Evolutionary conservation across 1,139 yeast species (phyloP), one percentile per base, ranked within the genome.

Genomic region (Pichia sorboxylosa): DNA sequence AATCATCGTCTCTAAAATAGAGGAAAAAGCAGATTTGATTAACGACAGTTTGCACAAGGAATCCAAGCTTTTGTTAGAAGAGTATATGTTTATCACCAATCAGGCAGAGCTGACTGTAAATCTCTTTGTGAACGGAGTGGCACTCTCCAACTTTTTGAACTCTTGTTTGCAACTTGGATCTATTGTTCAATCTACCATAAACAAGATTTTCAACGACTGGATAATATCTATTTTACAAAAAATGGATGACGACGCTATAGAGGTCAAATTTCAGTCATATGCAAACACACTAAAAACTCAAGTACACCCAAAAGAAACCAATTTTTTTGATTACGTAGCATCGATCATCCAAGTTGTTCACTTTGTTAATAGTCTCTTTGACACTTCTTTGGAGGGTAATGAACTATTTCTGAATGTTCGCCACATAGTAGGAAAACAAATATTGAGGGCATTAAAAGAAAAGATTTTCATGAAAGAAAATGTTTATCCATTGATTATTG

Each of bases 1-100:
- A 64, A 77, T 75, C 59, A 62, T 72, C 29, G 69, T 69, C 37
- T 78, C 66, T 26, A 94, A 84, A 44, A 76, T 87, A 44, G 87
- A 80, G 48, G 59, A 64, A 34, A 72, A 79, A 58, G 67, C 84
- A 51, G 57, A 61, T 37, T 60, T 64, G 48, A 71, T 81, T 47
- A 94, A 84, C n/a, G 29, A 25, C 9, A 30, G 29, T 6, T 20
- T 42, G 8, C 13, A 22, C 4, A 22, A 31, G 9, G 19, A 36
- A 13, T 34, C 45, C 9, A 26, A 40, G 18, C 13, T 31, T 4
- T 22, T 25, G 13, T 16, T 45, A 5, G 13, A 27, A 4, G 33
- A 38, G n/a, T 49, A 31, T 28, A 19, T 48, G n/a, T n/a, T n/a
- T n/a, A n/a, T n/a, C n/a, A n/a, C n/a, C n/a, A n/a, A n/a, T n/a